Evolutionary conservation across 108 stramenopile species (phyloP).

Genomic region (Conticribra guillardii): DNA sequence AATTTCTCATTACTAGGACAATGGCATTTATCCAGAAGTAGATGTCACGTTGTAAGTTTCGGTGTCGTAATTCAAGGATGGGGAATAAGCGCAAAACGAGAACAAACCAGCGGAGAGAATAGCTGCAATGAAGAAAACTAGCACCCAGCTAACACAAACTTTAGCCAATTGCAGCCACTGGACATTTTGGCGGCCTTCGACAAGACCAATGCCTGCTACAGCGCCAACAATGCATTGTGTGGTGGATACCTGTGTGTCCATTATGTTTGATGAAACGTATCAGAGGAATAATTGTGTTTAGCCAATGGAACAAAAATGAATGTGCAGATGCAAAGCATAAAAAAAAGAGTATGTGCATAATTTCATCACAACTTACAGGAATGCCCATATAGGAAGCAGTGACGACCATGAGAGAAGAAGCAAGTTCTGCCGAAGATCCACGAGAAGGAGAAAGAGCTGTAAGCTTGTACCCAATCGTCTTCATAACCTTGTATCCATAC

Average conservation of each 20-base stretch:
- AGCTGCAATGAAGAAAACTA: conserved; percentile 42
- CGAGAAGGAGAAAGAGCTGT: conserved; percentile 52
- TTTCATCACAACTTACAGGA: conserved; percentile 45
- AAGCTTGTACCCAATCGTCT: conserved; percentile 59
- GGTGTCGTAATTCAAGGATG: too few relatives aligned
- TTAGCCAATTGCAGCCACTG: conserved; percentile 38
- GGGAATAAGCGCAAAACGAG: conserved; percentile 7
- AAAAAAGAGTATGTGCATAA: too few relatives aligned
- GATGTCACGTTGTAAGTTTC: too few relatives aligned
- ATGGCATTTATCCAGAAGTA: too few relatives aligned
- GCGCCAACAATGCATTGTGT: conserved; percentile 72
- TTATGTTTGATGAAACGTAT: not conserved
- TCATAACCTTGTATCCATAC: conserved; percentile 53
- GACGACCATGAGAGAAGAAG: conserved; percentile 54
- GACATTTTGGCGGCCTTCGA: conserved; percentile 45
- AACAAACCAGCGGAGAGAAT: conserved; percentile 48
- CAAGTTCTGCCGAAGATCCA: conserved; percentile 60
- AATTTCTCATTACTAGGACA: too few relatives aligned
- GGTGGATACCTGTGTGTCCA: conserved; percentile 24
- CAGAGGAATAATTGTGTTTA: not conserved
- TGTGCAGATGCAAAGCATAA: not conserved
- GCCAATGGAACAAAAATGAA: not conserved
- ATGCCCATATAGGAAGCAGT: conserved; percentile 59
- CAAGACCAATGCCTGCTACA: conserved; percentile 53
- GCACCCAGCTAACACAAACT: conserved; percentile 51